These are phyloP conservation scores for Actinomortierella ambigua DNA, from an alignment of 371 early-diverging fungal species.

Conservation along the genomic window DNA sequence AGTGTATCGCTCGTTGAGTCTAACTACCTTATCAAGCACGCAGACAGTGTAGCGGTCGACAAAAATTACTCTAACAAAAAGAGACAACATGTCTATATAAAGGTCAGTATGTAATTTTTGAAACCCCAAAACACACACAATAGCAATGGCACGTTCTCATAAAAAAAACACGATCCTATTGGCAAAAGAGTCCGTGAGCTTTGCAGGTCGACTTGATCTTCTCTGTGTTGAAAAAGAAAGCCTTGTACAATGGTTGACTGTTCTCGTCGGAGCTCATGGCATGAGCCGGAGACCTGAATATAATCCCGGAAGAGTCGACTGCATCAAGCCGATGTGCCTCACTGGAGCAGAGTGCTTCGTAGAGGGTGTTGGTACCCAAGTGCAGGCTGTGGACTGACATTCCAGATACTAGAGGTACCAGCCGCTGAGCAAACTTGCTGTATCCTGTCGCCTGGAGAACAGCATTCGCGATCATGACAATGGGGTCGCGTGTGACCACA, in stretches of 20 bases:
- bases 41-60: no score
- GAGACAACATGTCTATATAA: no score
- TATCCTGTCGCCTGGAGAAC: neutral
- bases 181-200: neutral
- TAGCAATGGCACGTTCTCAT: no score
- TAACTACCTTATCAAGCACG: no score
- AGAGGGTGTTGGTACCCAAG: neutral
- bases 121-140: no score
- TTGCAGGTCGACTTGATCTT: neutral
- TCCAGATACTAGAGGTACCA: neutral
- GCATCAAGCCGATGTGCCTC: neutral
- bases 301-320: neutral
- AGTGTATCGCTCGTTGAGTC: no score
- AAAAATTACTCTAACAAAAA: no score
- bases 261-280: neutral
- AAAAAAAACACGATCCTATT: no score
- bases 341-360: neutral
- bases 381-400: neutral
- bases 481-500: neutral
- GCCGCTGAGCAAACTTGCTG: neutral
- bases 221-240: neutral
- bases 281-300: neutral
- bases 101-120: no score
- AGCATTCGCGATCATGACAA: neutral
- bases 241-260: neutral